Conservation (phyloP, 2,329 filamentous ascomycete species). For the Colletotrichum spinosum region DNA sequence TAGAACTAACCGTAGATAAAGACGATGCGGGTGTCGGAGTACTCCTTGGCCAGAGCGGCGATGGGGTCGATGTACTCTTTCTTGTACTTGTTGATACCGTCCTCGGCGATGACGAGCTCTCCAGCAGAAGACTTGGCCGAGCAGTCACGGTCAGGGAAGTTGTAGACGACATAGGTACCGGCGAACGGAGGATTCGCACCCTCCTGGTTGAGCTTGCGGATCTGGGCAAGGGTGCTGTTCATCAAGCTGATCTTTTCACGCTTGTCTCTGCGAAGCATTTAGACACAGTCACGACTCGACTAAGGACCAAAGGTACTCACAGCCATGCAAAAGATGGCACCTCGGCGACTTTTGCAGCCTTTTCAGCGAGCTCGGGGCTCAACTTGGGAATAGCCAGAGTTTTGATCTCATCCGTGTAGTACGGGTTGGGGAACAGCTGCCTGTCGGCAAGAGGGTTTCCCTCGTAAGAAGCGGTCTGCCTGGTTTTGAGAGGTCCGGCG, state of each 20-base stretch:
- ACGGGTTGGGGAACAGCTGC: conserved; percentile 51
- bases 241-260: conserved; percentile 47
- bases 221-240: conserved; percentile 44
- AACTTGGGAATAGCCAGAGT: conserved; percentile 65
- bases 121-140: conserved; percentile 50
- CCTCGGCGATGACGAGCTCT: conserved; percentile 46
- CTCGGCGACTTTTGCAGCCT: conserved; percentile 44
- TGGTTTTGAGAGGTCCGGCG: conserved; percentile 28
- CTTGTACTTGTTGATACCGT: conserved; percentile 47
- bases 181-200: conserved; percentile 41
- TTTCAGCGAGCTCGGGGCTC: conserved; percentile 55
- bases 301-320: conserved; percentile 31
- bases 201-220: conserved; percentile 39
- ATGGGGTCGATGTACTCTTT: conserved; percentile 47
- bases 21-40: conserved; percentile 25
- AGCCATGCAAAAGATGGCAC: conserved; percentile 47
- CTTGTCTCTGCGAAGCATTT: conserved; percentile 43
- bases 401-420: conserved; percentile 51
- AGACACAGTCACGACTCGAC: background rate
- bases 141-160: conserved; percentile 53
- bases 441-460: conserved; percentile 52
- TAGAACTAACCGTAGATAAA: conserved; percentile 38
- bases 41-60: conserved; percentile 35
- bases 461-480: conserved; percentile 40
- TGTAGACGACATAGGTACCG: conserved; percentile 50